Evolutionary conservation across 1,284 basidiomycete species (phyloP).

Genomic region (Naganishia liquefaciens): DNA sequence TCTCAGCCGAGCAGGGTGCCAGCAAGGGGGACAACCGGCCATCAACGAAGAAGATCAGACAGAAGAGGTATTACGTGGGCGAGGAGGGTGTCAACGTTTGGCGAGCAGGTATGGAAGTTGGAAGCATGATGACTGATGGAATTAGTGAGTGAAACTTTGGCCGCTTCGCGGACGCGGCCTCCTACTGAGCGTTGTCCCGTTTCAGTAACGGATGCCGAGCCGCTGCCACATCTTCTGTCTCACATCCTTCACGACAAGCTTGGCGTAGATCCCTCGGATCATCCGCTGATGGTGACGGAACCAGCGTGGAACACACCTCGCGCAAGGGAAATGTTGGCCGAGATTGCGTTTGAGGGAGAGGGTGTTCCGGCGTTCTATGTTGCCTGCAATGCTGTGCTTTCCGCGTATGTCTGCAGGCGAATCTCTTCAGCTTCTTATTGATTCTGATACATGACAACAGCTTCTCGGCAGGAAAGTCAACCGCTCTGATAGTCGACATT

Average conservation of each 20-base stretch:
- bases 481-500: conserved; percentile 90
- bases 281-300: conserved; percentile 91
- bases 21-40: conserved; percentile 34
- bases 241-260: conserved; percentile 75
- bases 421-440: conserved; percentile 10
- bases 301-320: conserved; percentile 91
- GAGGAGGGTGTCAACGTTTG: conserved; percentile 91
- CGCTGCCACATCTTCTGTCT: conserved; percentile 70
- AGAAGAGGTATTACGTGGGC: conserved; percentile 76
- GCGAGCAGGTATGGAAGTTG: conserved; percentile 82
- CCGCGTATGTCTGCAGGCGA: conserved; percentile 66
- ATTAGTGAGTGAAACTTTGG: conserved; percentile 63
- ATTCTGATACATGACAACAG: conserved; percentile 52
- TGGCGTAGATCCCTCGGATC: conserved; percentile 68
- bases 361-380: conserved; percentile 94
- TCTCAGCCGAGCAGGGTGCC: conserved; percentile 22
- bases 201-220: conserved; percentile 75
- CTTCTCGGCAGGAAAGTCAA: conserved; percentile 94
- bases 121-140: conserved; percentile 80
- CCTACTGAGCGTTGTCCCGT: not conserved
- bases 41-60: conserved; percentile 51
- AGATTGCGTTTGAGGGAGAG: conserved; percentile 97
- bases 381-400: conserved; percentile 92
- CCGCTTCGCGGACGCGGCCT: not conserved
- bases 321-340: conserved; percentile 87